These are phyloP conservation scores for Neurospora sp. DNA, from an alignment of 495 filamentous ascomycete genomes.

Conservation along the genomic window DNA sequence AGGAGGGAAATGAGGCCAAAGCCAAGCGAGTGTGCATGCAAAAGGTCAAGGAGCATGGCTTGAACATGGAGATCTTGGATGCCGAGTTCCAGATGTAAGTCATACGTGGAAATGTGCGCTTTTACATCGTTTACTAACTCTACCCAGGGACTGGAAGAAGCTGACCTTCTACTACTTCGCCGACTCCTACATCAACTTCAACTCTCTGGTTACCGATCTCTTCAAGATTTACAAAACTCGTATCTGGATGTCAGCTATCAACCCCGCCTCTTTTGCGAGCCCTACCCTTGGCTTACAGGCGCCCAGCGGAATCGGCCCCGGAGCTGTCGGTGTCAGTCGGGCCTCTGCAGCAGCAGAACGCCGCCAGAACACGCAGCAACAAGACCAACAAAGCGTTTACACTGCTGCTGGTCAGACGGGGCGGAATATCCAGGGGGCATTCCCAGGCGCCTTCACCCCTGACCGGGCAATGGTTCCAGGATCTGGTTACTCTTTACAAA, in stretches of 20 bases:
- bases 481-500: slow-evolving; percentile 24
- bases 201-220: slow-evolving; percentile 88
- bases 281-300: slow-evolving; percentile 60
- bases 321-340: slow-evolving; percentile 41
- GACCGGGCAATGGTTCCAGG: slow-evolving; percentile 25
- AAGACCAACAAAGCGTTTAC: slow-evolving; percentile 19
- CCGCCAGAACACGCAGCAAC: slow-evolving; percentile 35
- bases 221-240: slow-evolving; percentile 99
- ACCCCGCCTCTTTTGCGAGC: slow-evolving; percentile 93
- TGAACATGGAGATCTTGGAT: slow-evolving; percentile 97
- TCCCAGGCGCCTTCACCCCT: slow-evolving; percentile 24
- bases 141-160: slow-evolving; percentile 92
- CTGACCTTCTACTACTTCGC: slow-evolving; percentile 98
- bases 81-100: slow-evolving; percentile 98
- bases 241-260: slow-evolving; percentile 99
- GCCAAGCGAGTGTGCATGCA: slow-evolving; percentile 93
- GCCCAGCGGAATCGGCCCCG: slow-evolving; percentile 52
- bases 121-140: slow-evolving; percentile 5
- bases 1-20: slow-evolving; percentile 95
- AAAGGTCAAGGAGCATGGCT: slow-evolving; percentile 86
- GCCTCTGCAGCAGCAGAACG: slow-evolving; percentile 32
- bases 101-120: not conserved
- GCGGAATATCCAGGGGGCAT: slow-evolving; percentile 27
- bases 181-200: slow-evolving; percentile 97
- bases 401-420: slow-evolving; percentile 18